Evolutionary conservation across 306 rosid genomes (phyloP), one percentile per base, ranked within the genome.

Genomic region (Prosopis cineraria): DNA sequence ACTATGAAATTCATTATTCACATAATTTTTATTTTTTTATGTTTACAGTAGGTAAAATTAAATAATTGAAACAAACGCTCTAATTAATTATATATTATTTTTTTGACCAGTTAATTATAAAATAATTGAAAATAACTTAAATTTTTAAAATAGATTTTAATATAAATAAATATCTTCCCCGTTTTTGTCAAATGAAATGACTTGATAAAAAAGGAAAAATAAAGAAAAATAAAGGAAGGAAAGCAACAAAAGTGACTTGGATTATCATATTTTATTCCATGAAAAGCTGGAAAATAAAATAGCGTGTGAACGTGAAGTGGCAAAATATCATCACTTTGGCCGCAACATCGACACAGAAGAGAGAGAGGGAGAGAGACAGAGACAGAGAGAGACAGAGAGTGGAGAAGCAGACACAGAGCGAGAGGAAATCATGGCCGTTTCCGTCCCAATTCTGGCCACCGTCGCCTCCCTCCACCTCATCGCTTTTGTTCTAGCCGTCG

Each of bases 401-500:
- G 2, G 9, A 9, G 45, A 41, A 10, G 16, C 2, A 11, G 3
- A 36, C 40, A n/a, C 0, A 1, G 0, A 48, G 24, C 37, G 60
- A 2, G 16, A 14, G 6, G n/a, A 64, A 77, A 68, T 30, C 79
- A 94, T 94, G 98, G 98, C 89, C 10, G 70, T 91, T 63, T 91
- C 98, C 0, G 68, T 88, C 2, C 70, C 91, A 2, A 60, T 92
- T 71, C 39, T 87, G 50, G 92, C 89, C 71, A 74, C 90, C 37
- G 36, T 90, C 82, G 66, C 81, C 83, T 76, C 96, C 59, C 95
- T 90, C 9, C 91, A 94, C 82, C 93, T 92, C 88, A 80, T 94
- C 16, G 97, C 98, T 73, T 89, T 92, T 66, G 88, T 94, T 68
- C 78, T 94, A 36, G 93, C 98, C 68, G 69, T 94, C 11, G 97